These are phyloP conservation scores for Teunomyces stri DNA, from an alignment of 805 yeast species.

Conservation along the genomic window DNA sequence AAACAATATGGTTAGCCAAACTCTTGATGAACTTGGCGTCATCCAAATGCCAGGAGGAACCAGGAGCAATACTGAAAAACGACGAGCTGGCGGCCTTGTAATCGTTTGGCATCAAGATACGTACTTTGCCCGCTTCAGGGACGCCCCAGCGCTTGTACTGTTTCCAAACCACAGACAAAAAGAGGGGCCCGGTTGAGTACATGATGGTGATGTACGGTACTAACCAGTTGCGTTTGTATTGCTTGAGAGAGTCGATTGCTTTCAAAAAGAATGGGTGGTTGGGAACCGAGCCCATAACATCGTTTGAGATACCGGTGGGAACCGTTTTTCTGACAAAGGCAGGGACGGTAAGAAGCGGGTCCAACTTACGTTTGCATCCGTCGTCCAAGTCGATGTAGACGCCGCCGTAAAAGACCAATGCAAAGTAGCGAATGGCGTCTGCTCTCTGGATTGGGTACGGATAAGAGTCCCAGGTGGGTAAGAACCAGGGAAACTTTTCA, in stretches of 20 bases:
- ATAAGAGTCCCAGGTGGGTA: conserved; percentile 73
- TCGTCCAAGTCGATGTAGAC: conserved; percentile 88
- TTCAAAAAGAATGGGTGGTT: conserved; percentile 80
- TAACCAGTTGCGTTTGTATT: conserved; percentile 66
- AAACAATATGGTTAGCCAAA: conserved; percentile 69
- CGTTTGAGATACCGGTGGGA: conserved; percentile 91
- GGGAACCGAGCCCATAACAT: conserved; percentile 88
- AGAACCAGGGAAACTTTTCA: conserved; percentile 83
- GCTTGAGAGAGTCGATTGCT: conserved; percentile 60
- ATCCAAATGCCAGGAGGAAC: conserved; percentile 90
- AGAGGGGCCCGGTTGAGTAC: conserved; percentile 91
- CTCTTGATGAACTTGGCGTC: conserved; percentile 79
- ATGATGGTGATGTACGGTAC: conserved; percentile 89
- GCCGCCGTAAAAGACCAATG: conserved; percentile 82
- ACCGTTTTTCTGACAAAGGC: conserved; percentile 84
- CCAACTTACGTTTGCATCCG: conserved; percentile 76
- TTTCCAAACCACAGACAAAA: conserved; percentile 82
- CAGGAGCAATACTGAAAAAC: conserved; percentile 72
- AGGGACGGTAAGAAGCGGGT: conserved; percentile 76
- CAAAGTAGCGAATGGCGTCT: conserved; percentile 86
- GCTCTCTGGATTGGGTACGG: conserved; percentile 84
- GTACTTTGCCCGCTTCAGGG: conserved; percentile 61
- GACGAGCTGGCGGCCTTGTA: conserved; percentile 61
- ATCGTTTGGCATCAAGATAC: conserved; percentile 69
- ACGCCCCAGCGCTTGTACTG: conserved; percentile 80